Conservation (phyloP, 371 early-diverging fungal species). For the Entomophthora muscae region DNA sequence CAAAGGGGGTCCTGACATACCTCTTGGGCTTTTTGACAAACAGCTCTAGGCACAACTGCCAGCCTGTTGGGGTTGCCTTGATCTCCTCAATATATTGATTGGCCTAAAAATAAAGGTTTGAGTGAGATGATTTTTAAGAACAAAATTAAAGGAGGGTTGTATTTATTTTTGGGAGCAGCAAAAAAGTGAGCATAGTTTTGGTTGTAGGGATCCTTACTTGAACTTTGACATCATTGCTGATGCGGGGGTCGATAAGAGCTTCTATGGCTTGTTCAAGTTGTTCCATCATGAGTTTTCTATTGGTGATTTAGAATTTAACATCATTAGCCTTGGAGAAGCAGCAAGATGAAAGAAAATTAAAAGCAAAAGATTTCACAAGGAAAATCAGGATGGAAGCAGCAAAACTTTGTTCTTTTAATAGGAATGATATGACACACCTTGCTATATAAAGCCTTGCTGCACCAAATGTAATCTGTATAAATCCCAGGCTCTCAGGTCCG, state of each 20-base stretch:
- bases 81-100: slow-evolving; percentile 71
- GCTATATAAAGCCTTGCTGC: too few species aligned
- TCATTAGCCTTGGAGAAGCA: too few species aligned
- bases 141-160: background rate
- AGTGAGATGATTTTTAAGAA: background rate
- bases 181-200: background rate
- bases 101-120: slow-evolving; percentile 31
- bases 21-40: slow-evolving; percentile 55
- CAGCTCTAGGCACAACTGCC: slow-evolving; percentile 66
- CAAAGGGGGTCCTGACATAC: slow-evolving; percentile 20
- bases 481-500: too few species aligned
- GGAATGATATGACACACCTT: too few species aligned
- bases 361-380: too few species aligned
- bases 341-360: too few species aligned
- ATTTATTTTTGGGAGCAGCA: background rate
- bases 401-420: too few species aligned
- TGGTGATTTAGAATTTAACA: too few species aligned
- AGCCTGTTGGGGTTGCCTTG: slow-evolving; percentile 58
- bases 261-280: slow-evolving; percentile 7
- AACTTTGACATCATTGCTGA: background rate
- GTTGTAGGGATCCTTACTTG: background rate
- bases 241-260: background rate
- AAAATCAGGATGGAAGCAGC: too few species aligned
- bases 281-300: too few species aligned
- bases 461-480: too few species aligned